Evolutionary conservation across 805 yeast species (phyloP).

Genomic region (Komagataella phaffii): DNA sequence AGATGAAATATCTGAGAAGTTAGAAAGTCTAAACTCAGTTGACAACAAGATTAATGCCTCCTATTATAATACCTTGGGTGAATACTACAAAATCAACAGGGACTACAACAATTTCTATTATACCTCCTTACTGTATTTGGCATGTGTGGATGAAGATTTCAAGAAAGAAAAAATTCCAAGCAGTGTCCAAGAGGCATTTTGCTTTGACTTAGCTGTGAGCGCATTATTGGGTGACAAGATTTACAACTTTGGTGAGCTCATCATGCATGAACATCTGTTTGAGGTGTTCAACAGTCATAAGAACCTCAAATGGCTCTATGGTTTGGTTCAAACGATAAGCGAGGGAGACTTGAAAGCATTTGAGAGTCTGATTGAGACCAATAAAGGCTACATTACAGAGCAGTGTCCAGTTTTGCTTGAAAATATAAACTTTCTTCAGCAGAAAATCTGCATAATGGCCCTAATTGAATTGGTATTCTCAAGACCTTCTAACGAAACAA

Average conservation of each 20-base stretch:
- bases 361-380: conserved; percentile 23
- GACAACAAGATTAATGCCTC: conserved; percentile 68
- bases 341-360: conserved; percentile 64
- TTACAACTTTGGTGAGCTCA: conserved; percentile 90
- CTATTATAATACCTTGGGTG: conserved; percentile 68
- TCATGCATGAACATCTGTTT: conserved; percentile 71
- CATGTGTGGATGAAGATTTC: conserved; percentile 41
- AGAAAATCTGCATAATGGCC: conserved; percentile 87
- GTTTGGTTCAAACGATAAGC: conserved; percentile 58
- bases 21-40: conserved; percentile 42
- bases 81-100: conserved; percentile 55
- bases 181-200: conserved; percentile 20
- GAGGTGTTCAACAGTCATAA: conserved; percentile 29
- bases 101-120: conserved; percentile 77
- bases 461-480: conserved; percentile 76
- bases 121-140: conserved; percentile 69
- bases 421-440: conserved; percentile 59
- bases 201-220: conserved; percentile 69
- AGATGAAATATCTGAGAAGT: conserved; percentile 41
- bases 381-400: conserved; percentile 6
- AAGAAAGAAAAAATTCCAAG: conserved; percentile 22
- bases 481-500: conserved; percentile 62
- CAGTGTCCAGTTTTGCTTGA: conserved; percentile 39
- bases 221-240: conserved; percentile 86
- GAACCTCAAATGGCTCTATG: conserved; percentile 46